Conservation (phyloP, 2,329 filamentous ascomycete genomes). For the Elsinoe fawcettii region DNA sequence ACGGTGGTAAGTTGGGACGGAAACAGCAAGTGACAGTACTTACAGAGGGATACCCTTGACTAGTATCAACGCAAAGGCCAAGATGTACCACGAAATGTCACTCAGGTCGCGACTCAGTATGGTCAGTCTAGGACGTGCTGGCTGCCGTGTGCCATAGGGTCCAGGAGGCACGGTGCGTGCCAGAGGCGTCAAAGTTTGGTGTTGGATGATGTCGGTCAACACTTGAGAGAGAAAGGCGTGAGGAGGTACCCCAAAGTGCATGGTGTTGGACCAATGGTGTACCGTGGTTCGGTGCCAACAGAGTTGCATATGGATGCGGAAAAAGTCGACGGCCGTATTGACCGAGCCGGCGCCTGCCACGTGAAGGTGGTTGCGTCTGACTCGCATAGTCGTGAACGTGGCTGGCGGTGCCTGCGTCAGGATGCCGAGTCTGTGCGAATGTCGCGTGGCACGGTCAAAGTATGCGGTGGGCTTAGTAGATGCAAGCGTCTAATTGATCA, state of each 20-base stretch:
- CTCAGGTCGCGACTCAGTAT: neutral
- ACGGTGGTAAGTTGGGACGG: neutral
- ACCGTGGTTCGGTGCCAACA: slow-evolving; percentile 5
- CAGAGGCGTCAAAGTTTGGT: neutral
- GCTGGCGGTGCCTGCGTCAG: slow-evolving; percentile 10
- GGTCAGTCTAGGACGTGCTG: neutral
- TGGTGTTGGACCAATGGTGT: neutral
- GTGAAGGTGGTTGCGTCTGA: slow-evolving; percentile 13
- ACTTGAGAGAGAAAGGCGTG: neutral
- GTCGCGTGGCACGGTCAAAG: slow-evolving; percentile 3
- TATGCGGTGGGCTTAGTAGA: neutral
- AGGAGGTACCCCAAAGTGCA: neutral
- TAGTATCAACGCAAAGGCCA: slow-evolving; percentile 1
- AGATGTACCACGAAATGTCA: slow-evolving; percentile 3
- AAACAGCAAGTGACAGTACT: neutral
- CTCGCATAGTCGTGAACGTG: neutral
- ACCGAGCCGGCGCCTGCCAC: slow-evolving; percentile 7
- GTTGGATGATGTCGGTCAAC: neutral
- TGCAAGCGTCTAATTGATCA: neutral
- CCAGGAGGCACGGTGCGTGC: slow-evolving; percentile 7
- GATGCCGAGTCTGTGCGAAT: neutral
- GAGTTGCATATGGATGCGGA: neutral
- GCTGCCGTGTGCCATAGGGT: neutral
- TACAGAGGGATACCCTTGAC: neutral
- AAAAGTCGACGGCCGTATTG: neutral